Evolutionary conservation across 768 basidiomycete genomes (phyloP), one percentile per base, ranked within the genome.

Genomic region (Trametes coccinea): DNA sequence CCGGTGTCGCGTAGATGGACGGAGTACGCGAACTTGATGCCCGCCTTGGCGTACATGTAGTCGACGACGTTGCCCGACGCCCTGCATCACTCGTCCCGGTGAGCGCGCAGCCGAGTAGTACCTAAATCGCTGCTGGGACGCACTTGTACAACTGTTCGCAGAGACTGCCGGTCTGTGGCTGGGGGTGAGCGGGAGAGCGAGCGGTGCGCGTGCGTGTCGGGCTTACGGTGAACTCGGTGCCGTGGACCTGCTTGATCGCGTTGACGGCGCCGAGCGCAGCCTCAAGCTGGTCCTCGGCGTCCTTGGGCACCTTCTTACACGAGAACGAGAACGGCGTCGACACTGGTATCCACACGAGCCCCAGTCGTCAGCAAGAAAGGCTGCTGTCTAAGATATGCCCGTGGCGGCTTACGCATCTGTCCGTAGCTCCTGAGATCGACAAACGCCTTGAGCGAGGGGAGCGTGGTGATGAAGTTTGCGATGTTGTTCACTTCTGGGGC

Each of bases 361-460:
- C 6, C 34, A 6, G 34, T 11, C 57, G 45, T 16, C 44, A 56
- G 44, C 22, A 22, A 22, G 22, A 22, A 53, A 13, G 5, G 34
- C 13, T 31, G 30, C 43, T 44, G 22, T 53, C 41, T 27, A 41
- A 27, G 14, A 49, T 13, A 37, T 13, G 40, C 1, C 17, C 30
- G 14, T 8, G 17, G 30, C 17, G n/a, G 80, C 89, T 59, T 67
- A 92, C 90, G 71, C 81, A 92, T 88, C 70, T 93, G 91, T 0
- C 92, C 92, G 68, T 92, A 95, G 66, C 86, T 89, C 64, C 93
- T 79, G 53, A 93, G 70, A 73, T 93, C 91, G 34, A 93, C 60
- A 72, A 91, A 93, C 2, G 79, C 86, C 17, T 81, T 77, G 14
- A 91, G 75, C 62, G 80, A 77, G 6, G 82, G 77, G 10, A 84